Evolutionary conservation across 805 yeast genomes (phyloP), one percentile per base, ranked within the genome.

Genomic region (Peterozyma xylosa): DNA sequence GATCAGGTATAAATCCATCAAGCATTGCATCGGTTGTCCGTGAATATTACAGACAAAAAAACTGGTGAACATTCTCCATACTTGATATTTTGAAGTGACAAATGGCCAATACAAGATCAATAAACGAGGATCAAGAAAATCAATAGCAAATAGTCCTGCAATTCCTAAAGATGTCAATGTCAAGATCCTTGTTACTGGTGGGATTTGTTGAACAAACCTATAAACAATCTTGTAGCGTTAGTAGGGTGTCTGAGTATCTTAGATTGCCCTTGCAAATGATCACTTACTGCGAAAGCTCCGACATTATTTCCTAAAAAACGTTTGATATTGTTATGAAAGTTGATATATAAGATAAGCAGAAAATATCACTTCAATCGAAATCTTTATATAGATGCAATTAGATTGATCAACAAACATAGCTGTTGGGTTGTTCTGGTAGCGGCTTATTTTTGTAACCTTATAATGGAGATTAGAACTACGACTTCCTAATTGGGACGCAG

Each of bases 161-260:
- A 70, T 66, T 11, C 68, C 59, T 18, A 76, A 62, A 1, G 81
- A 63, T 3, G 73, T 54, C 34, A 78, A 61, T 2, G 79, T 74
- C 43, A 80, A 62, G 38, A 73, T 68, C 48, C 86, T 63, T 3
- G 86, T 80, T 21, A 80, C 77, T 3, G 84, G 82, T 1, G 86
- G 86, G 6, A 81, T 75, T 0, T 68, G 55, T 2, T 59, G 53
- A 9, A 70, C 64, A 49, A 70, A 69, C 45, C 70, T 64, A 38
- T 21, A 7, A 21, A 21, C 7, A 7, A 21, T 21, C 27, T 4
- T 7, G 4, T 7, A 21, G 7, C 7, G 27, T 21, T 21, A 21
- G 27, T 30, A 13, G 21, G 17, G 30, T 11, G n/a, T 11, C 32
- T 33, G n/a, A 40, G 33, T 15, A 10, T 27, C 34, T 5, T 11